phyloP scores from a whole-genome alignment of 2,329 filamentous ascomycete species.

The Aspergillus oerlinghausenensis region DNA sequence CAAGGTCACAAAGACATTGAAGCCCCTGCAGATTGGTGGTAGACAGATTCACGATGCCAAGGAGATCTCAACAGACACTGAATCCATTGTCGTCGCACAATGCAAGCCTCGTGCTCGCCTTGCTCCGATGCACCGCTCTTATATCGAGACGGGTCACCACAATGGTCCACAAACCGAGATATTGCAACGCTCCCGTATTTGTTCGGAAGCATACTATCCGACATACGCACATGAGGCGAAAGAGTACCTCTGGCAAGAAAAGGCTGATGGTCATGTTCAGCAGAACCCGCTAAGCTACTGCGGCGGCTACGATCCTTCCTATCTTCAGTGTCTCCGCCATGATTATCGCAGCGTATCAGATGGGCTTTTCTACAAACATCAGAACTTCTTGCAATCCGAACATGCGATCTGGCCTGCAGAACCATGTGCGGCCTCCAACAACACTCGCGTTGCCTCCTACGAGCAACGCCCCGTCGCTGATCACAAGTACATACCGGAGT shows the following conservation, averaged over 20 bases:
- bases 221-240: not conserved
- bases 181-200: not conserved
- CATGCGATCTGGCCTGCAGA: slow-evolving; percentile 1
- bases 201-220: slow-evolving; percentile 2
- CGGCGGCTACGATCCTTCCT: not conserved
- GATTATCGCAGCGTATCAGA: slow-evolving; percentile 1
- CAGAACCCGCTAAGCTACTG: slow-evolving; percentile 18
- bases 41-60: slow-evolving; percentile 1
- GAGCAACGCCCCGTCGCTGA: not conserved
- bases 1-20: slow-evolving; percentile 17
- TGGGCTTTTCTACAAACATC: slow-evolving; percentile 4
- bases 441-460: not conserved
- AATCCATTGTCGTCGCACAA: not conserved
- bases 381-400: not conserved
- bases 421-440: not conserved
- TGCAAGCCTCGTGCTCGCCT: slow-evolving; percentile 7
- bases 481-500: not conserved
- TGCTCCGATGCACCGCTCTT: slow-evolving; percentile 3
- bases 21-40: slow-evolving; percentile 9
- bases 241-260: slow-evolving; percentile 6
- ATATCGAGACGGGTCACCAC: slow-evolving; percentile 1
- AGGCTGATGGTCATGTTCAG: slow-evolving; percentile 3
- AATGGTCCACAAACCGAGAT: not conserved
- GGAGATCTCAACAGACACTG: slow-evolving; percentile 1
- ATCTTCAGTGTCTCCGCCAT: slow-evolving; percentile 2